Percentiles rank a stretch among this genome's conserved stretches.
These are phyloP conservation scores for Trichoderma arundinaceum DNA, from an alignment of 2,329 filamentous ascomycete species.

Conservation along the genomic window DNA sequence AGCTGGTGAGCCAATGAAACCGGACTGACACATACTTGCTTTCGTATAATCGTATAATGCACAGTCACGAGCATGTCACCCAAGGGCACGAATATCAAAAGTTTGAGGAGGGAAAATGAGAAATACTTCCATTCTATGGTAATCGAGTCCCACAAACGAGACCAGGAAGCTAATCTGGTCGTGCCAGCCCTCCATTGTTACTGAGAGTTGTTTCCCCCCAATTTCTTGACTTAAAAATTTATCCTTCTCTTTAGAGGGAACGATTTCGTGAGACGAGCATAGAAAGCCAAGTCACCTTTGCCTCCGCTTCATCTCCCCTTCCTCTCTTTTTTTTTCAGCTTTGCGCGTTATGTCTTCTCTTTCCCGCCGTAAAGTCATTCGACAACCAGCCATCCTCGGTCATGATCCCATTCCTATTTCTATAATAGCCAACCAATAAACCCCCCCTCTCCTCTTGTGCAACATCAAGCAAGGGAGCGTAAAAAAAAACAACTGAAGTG, in stretches of 20 bases:
- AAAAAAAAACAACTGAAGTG: constrained; percentile 34
- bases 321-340: constrained; percentile 16
- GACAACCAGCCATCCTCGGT: background rate
- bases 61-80: background rate
- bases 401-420: constrained; percentile 18
- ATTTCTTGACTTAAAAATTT: background rate
- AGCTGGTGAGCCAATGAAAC: background rate
- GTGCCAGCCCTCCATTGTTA: constrained; percentile 18
- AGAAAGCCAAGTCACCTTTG: background rate
- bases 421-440: constrained; percentile 23
- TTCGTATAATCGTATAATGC: too few species aligned
- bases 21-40: background rate
- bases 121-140: constrained; percentile 23
- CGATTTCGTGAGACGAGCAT: background rate
- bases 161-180: constrained; percentile 22
- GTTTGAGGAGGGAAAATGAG: constrained; percentile 7
- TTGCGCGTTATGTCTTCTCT: constrained; percentile 3
- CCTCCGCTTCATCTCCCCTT: background rate
- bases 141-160: constrained; percentile 4
- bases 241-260: background rate
- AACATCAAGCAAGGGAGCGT: constrained; percentile 22
- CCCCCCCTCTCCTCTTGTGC: constrained; percentile 12
- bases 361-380: constrained; percentile 31
- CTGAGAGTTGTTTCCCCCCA: background rate
- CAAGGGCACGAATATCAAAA: background rate